Conservation (phyloP, 1,284 basidiomycete species). For the Tilletia indica region DNA sequence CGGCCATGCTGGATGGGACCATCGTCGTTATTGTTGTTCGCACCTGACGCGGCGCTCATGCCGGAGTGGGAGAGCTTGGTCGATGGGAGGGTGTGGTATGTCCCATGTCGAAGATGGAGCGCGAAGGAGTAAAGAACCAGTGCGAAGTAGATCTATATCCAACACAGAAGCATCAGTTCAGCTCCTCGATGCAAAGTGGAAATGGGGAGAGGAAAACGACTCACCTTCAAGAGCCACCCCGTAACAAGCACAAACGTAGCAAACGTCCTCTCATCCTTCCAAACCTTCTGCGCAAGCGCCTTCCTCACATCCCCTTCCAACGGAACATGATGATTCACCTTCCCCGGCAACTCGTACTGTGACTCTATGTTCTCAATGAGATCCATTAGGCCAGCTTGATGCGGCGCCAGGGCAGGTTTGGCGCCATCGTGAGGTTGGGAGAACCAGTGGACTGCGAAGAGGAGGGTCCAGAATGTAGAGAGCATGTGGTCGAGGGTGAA, state of each 20-base stretch:
- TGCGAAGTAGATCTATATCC: conserved; percentile 80
- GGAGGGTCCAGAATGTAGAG: conserved; percentile 84
- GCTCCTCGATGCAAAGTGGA: too few relatives aligned
- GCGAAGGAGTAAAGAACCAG: conserved; percentile 90
- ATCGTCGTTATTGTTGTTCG: conserved; percentile 35
- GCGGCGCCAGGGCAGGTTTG: conserved; percentile 25
- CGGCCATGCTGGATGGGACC: conserved; percentile 61
- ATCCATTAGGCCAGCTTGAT: conserved; percentile 53
- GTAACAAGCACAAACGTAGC: conserved; percentile 74
- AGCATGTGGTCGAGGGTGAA: conserved; percentile 90
- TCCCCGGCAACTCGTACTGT: conserved; percentile 38
- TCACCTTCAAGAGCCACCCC: conserved; percentile 86
- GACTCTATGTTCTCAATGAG: conserved; percentile 52
- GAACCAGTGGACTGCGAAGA: conserved; percentile 83
- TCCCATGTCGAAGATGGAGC: conserved; percentile 82
- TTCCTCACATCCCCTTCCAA: conserved; percentile 58
- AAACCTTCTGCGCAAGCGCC: conserved; percentile 60
- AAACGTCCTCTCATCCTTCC: conserved; percentile 83
- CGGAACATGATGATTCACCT: conserved; percentile 45
- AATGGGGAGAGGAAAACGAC: conserved; percentile 35
- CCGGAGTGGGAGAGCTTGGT: conserved; percentile 50
- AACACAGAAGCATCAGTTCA: neutral
- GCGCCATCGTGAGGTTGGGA: conserved; percentile 21
- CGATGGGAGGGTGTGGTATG: conserved; percentile 78
- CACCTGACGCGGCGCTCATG: conserved; percentile 25